A percentile compares a stretch with the other conserved stretches of the same genome.
phyloP scores from a whole-genome alignment of 164 flowering plant species.

The Litsea cubeba region DNA sequence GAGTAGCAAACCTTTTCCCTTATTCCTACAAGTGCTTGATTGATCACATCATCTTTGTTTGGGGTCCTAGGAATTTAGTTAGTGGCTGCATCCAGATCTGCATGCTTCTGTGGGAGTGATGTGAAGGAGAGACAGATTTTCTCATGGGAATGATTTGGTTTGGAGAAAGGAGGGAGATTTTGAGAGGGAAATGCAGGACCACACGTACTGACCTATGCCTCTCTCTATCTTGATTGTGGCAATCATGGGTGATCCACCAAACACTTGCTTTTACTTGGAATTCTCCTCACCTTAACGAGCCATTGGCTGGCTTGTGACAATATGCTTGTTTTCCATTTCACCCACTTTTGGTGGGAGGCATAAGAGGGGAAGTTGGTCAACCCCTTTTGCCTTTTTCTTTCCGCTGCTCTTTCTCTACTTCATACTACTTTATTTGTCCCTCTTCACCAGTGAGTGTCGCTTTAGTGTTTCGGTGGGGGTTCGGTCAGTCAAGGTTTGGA shows the following conservation, averaged over 20 bases:
- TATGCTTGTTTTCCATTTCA: neutral
- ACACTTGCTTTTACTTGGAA: neutral
- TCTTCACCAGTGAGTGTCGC: neutral
- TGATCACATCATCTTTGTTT: neutral
- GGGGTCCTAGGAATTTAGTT: neutral
- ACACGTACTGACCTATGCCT: neutral
- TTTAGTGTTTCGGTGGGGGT: neutral
- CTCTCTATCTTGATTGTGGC: neutral
- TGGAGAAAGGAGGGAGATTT: conserved; percentile 18
- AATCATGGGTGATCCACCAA: neutral
- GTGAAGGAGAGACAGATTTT: conserved; percentile 52
- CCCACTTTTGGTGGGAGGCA: neutral
- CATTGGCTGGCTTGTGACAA: neutral
- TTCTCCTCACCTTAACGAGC: neutral
- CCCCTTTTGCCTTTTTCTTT: neutral
- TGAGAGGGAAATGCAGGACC: conserved; percentile 28
- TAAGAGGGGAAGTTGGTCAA: neutral
- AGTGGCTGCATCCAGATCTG: neutral
- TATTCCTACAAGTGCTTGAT: neutral
- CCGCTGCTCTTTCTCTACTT: neutral
- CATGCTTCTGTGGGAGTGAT: neutral
- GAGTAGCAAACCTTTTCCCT: too few species aligned
- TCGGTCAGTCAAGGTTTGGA: neutral
- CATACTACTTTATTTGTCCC: too few species aligned
- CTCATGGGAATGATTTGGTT: conserved; percentile 53